These are phyloP conservation scores for Elasticomyces elasticus DNA, from an alignment of 495 filamentous ascomycete species.

Conservation along the genomic window DNA sequence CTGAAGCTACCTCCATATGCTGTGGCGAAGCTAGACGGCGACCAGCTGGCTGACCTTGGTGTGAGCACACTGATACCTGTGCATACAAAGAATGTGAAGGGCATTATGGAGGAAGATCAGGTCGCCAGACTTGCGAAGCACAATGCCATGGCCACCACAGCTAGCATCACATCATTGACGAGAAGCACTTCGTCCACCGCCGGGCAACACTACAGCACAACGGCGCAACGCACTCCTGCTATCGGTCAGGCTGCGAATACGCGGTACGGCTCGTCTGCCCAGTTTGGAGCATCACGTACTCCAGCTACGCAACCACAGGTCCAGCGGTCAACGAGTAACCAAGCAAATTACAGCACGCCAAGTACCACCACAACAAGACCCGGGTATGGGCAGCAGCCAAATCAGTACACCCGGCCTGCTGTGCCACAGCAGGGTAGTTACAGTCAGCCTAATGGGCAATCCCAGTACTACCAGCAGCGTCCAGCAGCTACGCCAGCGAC, in stretches of 20 bases:
- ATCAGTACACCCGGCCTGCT: constrained; percentile 26
- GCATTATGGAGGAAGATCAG: constrained; percentile 83
- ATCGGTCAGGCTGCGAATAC: constrained; percentile 23
- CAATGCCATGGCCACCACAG: constrained; percentile 21
- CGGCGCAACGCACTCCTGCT: constrained; percentile 18
- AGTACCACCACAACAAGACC: constrained; percentile 2
- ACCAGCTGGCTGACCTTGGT: constrained; percentile 69
- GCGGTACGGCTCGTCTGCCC: constrained; percentile 11
- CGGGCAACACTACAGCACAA: constrained; percentile 17
- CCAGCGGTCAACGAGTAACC: constrained; percentile 16
- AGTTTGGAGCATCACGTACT: constrained; percentile 12
- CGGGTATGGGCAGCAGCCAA: constrained; percentile 10
- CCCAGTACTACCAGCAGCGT: constrained; percentile 27
- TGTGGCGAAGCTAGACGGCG: constrained; percentile 73
- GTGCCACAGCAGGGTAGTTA: constrained; percentile 9
- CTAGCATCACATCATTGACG: constrained; percentile 16
- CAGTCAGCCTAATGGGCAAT: constrained; percentile 12
- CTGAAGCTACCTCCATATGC: constrained; percentile 72
- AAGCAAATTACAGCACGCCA: constrained; percentile 13
- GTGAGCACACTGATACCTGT: constrained; percentile 74
- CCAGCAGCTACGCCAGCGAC: neutral
- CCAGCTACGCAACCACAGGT: constrained; percentile 9
- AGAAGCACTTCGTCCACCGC: constrained; percentile 10
- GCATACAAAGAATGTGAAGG: constrained; percentile 59
- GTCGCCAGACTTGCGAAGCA: constrained; percentile 30